Evolutionary conservation across 2,329 filamentous ascomycete genomes (phyloP).

Genomic region (Cordyceps militaris): DNA sequence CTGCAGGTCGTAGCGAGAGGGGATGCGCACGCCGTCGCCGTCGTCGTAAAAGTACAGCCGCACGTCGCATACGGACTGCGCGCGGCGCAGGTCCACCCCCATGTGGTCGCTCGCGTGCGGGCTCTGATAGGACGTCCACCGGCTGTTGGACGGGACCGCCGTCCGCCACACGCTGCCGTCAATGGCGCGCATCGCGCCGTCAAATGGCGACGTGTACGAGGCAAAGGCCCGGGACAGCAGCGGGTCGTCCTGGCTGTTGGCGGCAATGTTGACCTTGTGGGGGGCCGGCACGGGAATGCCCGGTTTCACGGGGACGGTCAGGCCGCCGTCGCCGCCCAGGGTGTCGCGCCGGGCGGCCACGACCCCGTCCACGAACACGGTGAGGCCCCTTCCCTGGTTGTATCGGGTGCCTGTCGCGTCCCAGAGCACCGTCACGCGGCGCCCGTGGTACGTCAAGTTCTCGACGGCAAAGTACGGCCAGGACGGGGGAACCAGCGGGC

Average conservation of each 20-base stretch:
- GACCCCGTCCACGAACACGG: conserved; percentile 30
- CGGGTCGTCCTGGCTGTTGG: conserved; percentile 27
- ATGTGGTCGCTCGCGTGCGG: conserved; percentile 25
- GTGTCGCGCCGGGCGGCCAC: conserved; percentile 13
- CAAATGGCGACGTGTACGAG: conserved; percentile 27
- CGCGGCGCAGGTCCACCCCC: conserved; percentile 14
- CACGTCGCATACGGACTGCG: conserved; percentile 26
- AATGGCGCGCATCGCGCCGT: conserved; percentile 31
- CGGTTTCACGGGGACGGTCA: conserved; percentile 17
- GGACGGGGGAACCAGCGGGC: conserved; percentile 30
- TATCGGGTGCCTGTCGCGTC: conserved; percentile 33
- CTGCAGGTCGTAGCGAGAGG: conserved; percentile 15
- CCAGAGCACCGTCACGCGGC: conserved; percentile 33
- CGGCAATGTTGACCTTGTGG: conserved; percentile 31
- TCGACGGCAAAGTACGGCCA: conserved; percentile 36
- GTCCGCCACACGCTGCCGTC: conserved; percentile 37
- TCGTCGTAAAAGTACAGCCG: conserved; percentile 27
- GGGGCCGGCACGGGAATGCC: background rate
- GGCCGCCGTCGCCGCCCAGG: conserved; percentile 16
- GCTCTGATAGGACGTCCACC: conserved; percentile 31
- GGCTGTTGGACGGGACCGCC: conserved; percentile 29
- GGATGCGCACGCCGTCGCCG: conserved; percentile 24
- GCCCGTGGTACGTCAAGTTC: conserved; percentile 36
- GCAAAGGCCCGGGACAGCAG: conserved; percentile 26
- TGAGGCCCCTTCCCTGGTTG: conserved; percentile 26